Percentiles rank a stretch among this genome's conserved stretches.
Conservation (phyloP, 306 rosid genomes). For the Cicer pinnatifidum region DNA sequence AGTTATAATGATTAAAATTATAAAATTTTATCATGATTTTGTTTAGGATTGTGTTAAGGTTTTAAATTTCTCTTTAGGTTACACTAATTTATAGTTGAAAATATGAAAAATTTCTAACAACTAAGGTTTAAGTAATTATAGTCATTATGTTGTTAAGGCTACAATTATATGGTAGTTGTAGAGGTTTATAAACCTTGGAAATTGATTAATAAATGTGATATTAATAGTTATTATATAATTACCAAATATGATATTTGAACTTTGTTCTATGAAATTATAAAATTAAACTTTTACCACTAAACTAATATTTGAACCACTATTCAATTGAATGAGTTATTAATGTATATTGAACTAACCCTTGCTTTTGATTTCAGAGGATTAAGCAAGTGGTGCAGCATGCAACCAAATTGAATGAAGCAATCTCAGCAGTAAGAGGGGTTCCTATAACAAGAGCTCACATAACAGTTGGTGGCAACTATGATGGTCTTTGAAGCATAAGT, state of each 20-base stretch:
- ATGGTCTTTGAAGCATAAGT: constrained; percentile 49
- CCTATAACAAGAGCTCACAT: constrained; percentile 70
- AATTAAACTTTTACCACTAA: no score
- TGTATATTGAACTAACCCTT: constrained; percentile 13
- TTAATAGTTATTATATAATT: no score
- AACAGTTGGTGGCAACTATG: constrained; percentile 69
- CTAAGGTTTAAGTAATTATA: background rate
- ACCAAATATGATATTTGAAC: no score
- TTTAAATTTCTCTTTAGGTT: background rate
- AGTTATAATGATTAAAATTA: background rate
- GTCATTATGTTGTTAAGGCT: background rate
- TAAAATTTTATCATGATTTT: background rate
- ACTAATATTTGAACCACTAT: background rate
- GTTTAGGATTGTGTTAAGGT: background rate
- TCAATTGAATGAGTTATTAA: background rate
- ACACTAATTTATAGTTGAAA: background rate
- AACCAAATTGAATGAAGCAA: constrained; percentile 66
- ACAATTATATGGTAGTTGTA: background rate
- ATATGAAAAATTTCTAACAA: background rate
- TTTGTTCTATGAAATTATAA: no score
- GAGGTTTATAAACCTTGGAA: background rate
- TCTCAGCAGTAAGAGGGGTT: constrained; percentile 63
- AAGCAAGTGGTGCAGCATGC: constrained; percentile 67
- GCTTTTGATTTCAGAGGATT: constrained; percentile 63
- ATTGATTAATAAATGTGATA: background rate